Evolutionary conservation across 1,139 yeast genomes (phyloP).

Genomic region (Blastobotrys petasosporus): DNA sequence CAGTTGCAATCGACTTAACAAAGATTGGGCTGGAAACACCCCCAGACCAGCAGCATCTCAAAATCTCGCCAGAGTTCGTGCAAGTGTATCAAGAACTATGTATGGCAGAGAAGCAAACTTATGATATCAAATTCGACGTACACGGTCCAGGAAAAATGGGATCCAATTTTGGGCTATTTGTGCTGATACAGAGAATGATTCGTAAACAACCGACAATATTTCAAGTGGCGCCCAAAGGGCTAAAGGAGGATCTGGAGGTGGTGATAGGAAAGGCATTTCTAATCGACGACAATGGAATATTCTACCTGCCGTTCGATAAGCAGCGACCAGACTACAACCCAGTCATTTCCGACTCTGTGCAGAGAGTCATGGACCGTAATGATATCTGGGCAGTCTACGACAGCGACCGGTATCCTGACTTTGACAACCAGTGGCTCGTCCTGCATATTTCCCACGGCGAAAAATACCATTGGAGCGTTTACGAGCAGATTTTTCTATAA

Average conservation of each 20-base stretch:
- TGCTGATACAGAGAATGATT: slow-evolving; percentile 3
- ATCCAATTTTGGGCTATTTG: slow-evolving; percentile 5
- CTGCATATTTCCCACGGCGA: slow-evolving; percentile 1
- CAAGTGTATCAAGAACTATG: not conserved
- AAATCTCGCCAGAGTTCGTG: not conserved
- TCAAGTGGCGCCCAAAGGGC: not conserved
- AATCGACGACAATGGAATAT: slow-evolving; percentile 9
- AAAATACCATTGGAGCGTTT: not conserved
- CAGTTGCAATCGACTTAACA: slow-evolving; percentile 1
- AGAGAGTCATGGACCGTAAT: slow-evolving; percentile 2
- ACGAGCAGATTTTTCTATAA: too few relatives aligned
- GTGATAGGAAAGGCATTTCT: slow-evolving; percentile 1
- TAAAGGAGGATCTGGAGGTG: too few relatives aligned
- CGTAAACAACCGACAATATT: slow-evolving; percentile 2
- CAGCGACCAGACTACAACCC: slow-evolving; percentile 4
- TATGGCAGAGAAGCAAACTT: not conserved
- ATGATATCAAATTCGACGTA: not conserved
- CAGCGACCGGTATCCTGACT: slow-evolving; percentile 2
- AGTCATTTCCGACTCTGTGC: slow-evolving; percentile 7
- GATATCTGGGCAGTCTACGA: slow-evolving; percentile 9
- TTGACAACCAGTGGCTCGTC: slow-evolving; percentile 5
- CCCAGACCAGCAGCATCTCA: not conserved
- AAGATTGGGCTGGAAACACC: not conserved
- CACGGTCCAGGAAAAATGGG: not conserved
- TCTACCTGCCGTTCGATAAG: slow-evolving; percentile 9